These are phyloP conservation scores for Mycena leptocephala DNA, from an alignment of 768 basidiomycete species.

Conservation along the genomic window DNA sequence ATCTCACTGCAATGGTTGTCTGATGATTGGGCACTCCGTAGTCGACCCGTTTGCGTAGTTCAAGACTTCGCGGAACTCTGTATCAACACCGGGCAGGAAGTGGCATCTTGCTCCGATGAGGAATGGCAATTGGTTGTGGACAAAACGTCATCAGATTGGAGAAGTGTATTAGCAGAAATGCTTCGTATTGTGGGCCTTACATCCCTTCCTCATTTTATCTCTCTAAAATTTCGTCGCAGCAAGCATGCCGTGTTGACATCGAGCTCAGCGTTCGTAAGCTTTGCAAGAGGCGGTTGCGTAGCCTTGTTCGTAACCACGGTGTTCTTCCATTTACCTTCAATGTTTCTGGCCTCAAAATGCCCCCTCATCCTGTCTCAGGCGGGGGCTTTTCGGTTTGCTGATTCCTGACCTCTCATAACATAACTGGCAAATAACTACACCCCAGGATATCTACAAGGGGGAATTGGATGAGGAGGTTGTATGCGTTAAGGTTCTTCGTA, in stretches of 20 bases:
- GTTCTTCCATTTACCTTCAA: constrained; percentile 4
- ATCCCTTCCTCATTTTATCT: constrained; percentile 2
- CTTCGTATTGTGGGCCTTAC: constrained; percentile 2
- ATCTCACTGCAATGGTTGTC: background rate
- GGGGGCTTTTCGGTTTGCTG: constrained; percentile 10
- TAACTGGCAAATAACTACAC: background rate
- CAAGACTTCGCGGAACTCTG: constrained; percentile 13
- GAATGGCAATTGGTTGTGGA: constrained; percentile 1
- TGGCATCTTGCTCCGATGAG: constrained; percentile 5
- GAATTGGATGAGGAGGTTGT: background rate
- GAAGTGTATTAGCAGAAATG: too few relatives aligned
- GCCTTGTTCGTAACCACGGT: constrained; percentile 11
- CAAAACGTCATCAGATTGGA: constrained; percentile 1
- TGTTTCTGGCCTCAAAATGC: constrained; percentile 7
- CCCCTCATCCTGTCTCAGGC: constrained; percentile 7
- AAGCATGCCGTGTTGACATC: constrained; percentile 1
- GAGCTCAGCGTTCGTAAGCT: constrained; percentile 1
- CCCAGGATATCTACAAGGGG: constrained; percentile 8
- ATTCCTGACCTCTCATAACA: background rate
- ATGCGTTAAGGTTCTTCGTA: too few relatives aligned
- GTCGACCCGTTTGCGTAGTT: background rate
- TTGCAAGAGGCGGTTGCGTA: constrained; percentile 11
- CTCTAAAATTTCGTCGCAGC: background rate
- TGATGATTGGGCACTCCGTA: too few relatives aligned
- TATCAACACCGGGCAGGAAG: background rate